Conservation (phyloP, 805 yeast genomes). For the Candida loeiensis region DNA sequence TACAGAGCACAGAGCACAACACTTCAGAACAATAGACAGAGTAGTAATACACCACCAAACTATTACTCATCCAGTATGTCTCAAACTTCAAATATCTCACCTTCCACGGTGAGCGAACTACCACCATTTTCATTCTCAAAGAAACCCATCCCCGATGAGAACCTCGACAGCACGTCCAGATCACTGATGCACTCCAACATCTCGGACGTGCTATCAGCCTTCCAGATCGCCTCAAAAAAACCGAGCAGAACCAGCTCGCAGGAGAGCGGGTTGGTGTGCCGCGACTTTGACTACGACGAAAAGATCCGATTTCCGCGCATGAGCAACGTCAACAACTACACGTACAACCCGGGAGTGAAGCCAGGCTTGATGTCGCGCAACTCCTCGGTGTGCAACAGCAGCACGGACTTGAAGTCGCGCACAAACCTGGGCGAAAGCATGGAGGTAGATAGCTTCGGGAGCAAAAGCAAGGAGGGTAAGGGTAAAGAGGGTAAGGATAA, state of each 20-base stretch:
- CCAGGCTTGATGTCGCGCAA: conserved; percentile 5
- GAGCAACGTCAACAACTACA: conserved; percentile 33
- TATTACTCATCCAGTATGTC: not conserved
- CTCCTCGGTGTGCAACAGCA: conserved; percentile 1
- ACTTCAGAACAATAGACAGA: too few species aligned
- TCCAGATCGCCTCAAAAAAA: conserved; percentile 5
- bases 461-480: not conserved
- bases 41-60: not conserved
- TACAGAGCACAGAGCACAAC: not conserved
- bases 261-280: conserved; percentile 7
- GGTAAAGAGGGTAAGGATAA: too few species aligned
- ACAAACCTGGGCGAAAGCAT: too few species aligned
- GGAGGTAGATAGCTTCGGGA: too few species aligned
- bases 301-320: conserved; percentile 54
- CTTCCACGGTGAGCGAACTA: conserved; percentile 8
- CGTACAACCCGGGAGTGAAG: conserved; percentile 12
- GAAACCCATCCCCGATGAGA: conserved; percentile 21
- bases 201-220: conserved; percentile 13
- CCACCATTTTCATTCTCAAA: conserved; percentile 32
- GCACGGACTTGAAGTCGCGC: not conserved
- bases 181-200: conserved; percentile 21
- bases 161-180: conserved; percentile 2
- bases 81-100: not conserved
- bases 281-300: conserved; percentile 44
- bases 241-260: conserved; percentile 2